Evolutionary conservation across 176 grass and related monocot species (phyloP).

Genomic region (Melocanna baccifera): DNA sequence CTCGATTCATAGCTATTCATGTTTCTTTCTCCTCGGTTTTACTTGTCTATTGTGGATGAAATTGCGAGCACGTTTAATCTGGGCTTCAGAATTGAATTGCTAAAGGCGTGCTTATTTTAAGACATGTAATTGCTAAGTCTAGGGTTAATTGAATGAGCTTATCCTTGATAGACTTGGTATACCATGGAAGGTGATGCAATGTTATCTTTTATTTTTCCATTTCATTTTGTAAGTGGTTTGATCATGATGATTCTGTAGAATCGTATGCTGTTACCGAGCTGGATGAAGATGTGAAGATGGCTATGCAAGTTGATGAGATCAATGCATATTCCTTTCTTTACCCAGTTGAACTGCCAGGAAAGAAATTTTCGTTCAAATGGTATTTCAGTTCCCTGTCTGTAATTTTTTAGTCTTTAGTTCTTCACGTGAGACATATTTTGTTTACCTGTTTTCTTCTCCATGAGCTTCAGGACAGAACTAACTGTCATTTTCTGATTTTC

Average conservation of each 20-base stretch:
- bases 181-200: not conserved
- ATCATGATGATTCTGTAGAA: constrained; percentile 40
- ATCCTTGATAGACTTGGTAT: not conserved
- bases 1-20: not conserved
- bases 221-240: not conserved
- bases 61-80: not conserved
- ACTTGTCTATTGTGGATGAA: not conserved
- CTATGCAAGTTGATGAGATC: constrained; percentile 55
- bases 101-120: not conserved
- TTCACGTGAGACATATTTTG: not conserved
- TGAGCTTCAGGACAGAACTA: not conserved
- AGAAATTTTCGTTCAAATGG: constrained; percentile 79
- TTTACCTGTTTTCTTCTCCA: not conserved
- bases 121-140: not conserved
- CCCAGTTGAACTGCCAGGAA: constrained; percentile 59
- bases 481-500: constrained; percentile 28
- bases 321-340: constrained; percentile 92
- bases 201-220: not conserved
- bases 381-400: constrained; percentile 28
- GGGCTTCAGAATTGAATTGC: not conserved
- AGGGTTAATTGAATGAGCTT: not conserved
- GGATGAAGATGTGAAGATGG: constrained; percentile 75
- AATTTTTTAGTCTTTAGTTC: constrained; percentile 10
- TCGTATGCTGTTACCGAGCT: constrained; percentile 51
- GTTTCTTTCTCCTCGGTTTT: not conserved